Conservation (phyloP, 129 eudicot genomes). For the Helichrysum umbraculigerum region DNA sequence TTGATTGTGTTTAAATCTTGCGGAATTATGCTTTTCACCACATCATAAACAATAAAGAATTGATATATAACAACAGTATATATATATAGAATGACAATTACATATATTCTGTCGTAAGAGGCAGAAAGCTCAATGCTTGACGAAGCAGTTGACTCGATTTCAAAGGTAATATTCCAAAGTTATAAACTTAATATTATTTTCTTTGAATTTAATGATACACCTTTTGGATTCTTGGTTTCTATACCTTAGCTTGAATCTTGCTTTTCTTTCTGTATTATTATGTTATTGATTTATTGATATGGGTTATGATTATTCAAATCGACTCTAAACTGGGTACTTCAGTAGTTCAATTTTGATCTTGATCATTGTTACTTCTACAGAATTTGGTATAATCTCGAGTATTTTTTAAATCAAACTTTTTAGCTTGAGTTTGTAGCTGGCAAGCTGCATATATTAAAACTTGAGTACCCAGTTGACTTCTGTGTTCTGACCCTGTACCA, state of each 20-base stretch:
- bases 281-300: neutral
- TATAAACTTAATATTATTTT: neutral
- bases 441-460: neutral
- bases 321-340: neutral
- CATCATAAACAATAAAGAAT: neutral
- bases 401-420: neutral
- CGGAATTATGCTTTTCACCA: neutral
- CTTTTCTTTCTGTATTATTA: neutral
- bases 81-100: neutral
- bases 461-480: constrained; percentile 10
- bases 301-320: neutral
- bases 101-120: neutral
- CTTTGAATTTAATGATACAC: neutral
- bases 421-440: constrained; percentile 1
- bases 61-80: neutral
- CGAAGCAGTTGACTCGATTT: constrained; percentile 9
- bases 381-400: neutral
- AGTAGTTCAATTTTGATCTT: neutral
- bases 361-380: constrained; percentile 6
- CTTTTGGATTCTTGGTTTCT: constrained; percentile 2
- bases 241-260: neutral
- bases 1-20: constrained; percentile 1
- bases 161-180: constrained; percentile 1
- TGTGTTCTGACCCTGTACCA: neutral
- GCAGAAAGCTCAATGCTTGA: constrained; percentile 20